Conservation (phyloP, 768 basidiomycete genomes). For the Suillus subalutaceus region DNA sequence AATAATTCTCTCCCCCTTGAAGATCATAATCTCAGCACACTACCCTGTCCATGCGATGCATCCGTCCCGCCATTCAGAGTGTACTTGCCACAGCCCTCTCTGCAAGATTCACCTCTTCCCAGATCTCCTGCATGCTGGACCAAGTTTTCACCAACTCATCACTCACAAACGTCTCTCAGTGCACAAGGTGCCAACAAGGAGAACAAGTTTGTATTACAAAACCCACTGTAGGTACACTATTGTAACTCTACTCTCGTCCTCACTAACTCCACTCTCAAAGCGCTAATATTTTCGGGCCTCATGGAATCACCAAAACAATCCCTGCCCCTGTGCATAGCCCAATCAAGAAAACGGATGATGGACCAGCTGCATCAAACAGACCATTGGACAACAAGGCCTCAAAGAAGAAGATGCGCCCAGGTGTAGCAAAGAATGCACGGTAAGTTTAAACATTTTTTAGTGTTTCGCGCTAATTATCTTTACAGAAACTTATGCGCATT, state of each 20-base stretch:
- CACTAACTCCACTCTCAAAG: background rate
- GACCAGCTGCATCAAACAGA: too few species aligned
- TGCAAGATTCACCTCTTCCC: background rate
- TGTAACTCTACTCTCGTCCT: background rate
- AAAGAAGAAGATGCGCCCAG: too few species aligned
- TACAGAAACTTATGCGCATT: too few species aligned
- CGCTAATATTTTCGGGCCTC: background rate
- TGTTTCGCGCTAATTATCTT: too few species aligned
- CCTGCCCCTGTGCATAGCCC: background rate
- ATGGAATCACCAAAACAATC: background rate
- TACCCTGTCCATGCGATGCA: background rate
- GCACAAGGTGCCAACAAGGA: background rate
- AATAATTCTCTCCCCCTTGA: too few species aligned
- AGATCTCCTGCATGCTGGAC: background rate
- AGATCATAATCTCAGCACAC: too few species aligned
- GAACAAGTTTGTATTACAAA: background rate
- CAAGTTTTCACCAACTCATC: background rate
- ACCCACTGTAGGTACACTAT: background rate
- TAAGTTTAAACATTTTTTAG: too few species aligned
- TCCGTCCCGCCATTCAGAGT: background rate
- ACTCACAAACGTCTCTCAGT: background rate
- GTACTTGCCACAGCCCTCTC: background rate
- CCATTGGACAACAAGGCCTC: too few species aligned
- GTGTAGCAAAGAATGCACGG: too few species aligned
- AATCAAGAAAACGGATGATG: background rate